A percentile compares a stretch with the other conserved stretches of the same genome.
These are phyloP conservation scores for Leccinum olivaceopallidum DNA, from an alignment of 768 basidiomycete genomes.

Conservation along the genomic window DNA sequence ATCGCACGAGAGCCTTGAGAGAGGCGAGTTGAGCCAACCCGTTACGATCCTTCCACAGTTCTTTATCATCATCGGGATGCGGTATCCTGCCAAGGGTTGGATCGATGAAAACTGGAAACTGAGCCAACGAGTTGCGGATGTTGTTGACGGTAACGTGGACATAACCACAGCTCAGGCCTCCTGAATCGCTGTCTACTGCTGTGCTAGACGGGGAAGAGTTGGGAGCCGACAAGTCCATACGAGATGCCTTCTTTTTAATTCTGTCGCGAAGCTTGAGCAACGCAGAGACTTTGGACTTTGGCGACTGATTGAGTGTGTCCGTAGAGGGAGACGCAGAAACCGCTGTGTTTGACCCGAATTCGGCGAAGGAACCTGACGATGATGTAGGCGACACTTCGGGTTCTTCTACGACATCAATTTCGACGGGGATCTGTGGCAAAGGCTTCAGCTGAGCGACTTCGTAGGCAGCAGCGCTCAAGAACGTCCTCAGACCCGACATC, in stretches of 20 bases:
- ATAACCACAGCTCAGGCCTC: slow-evolving; percentile 19
- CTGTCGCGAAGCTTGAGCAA: slow-evolving; percentile 19
- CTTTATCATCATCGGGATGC: slow-evolving; percentile 30
- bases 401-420: slow-evolving; percentile 4
- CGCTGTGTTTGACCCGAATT: not conserved
- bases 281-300: slow-evolving; percentile 14
- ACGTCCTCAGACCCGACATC: slow-evolving; percentile 33
- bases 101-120: slow-evolving; percentile 29
- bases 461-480: slow-evolving; percentile 32
- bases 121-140: slow-evolving; percentile 29
- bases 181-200: slow-evolving; percentile 16
- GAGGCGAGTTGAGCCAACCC: slow-evolving; percentile 37
- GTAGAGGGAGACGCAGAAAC: slow-evolving; percentile 3
- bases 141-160: slow-evolving; percentile 27
- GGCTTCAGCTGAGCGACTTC: slow-evolving; percentile 31
- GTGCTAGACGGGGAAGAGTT: slow-evolving; percentile 23
- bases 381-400: not conserved
- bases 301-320: not conserved
- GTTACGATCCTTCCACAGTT: slow-evolving; percentile 29
- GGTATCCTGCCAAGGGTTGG: slow-evolving; percentile 31
- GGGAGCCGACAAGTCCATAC: slow-evolving; percentile 1
- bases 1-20: slow-evolving; percentile 43
- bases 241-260: slow-evolving; percentile 9
- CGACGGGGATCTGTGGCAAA: slow-evolving; percentile 25
- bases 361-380: slow-evolving; percentile 8